Base-by-base conservation (phyloP, 2,329 filamentous ascomycete genomes). In the Rhinocladiella mackenziei region DNA sequence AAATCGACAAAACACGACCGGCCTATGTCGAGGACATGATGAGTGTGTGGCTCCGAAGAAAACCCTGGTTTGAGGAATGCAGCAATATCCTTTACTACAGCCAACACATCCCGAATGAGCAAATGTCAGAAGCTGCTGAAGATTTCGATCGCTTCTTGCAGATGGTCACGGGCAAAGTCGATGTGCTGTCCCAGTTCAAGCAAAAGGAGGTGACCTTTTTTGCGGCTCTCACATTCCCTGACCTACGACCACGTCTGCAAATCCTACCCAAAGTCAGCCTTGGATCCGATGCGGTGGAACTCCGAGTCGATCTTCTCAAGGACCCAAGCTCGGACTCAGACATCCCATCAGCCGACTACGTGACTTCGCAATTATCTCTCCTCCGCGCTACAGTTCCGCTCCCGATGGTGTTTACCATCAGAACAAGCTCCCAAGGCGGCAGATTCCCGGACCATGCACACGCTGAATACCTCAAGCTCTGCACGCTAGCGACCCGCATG, bases 71-170 rank as follows among this genome's bases (percentile, higher is more conserved):
- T 65, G 76, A 86, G 45, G 80, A 91, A 63, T 97, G 92, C 73
- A 96, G 89, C 71, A 98, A 94, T 62, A 84, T 88, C 58, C 81
- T 94, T 57, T 97, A 95, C 69, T 86, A 91, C 69, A 94, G 86
- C 63, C 87, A 88, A 38, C 80, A 71, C 33, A 70, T 76, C 2
- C 73, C 72, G 28, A 65, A 72, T 15, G 65, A 66, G 10, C 70
- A 71, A 25, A 65, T 80, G 39, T 65, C 71, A 9, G 68, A 72
- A 45, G 72, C 77, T 19, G 72, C 83, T 26, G 69, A 79, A 35
- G 84, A 91, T 59, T 92, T 94, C 58, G 71, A 73, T 13, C 79
- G 82, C 35, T 91, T 94, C 62, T 65, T 91, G 36, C 74, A 75
- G 28, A 73, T 83, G 23, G 80, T 91, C 46, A 83, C 77, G 30